phyloP scores from a whole-genome alignment of 306 rosid species.

The Elaeagnus macrophylla region DNA sequence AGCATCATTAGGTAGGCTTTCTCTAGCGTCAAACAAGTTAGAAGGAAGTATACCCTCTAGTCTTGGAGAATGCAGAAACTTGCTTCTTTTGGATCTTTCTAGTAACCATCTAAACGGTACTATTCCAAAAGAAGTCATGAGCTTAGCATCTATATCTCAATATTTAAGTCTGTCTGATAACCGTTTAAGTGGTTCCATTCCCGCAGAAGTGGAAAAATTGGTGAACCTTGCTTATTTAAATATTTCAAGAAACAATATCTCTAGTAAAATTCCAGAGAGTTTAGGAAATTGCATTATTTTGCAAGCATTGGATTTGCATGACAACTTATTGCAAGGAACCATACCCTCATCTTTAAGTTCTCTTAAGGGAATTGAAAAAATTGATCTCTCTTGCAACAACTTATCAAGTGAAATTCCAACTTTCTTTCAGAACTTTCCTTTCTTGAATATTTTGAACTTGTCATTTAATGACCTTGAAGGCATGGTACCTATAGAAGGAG shows the following conservation, averaged over 20 bases:
- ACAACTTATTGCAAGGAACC: constrained; percentile 16
- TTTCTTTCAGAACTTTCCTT: not conserved
- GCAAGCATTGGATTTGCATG: constrained; percentile 3
- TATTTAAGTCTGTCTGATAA: constrained; percentile 15
- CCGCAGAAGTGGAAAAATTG: constrained; percentile 11
- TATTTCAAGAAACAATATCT: constrained; percentile 18
- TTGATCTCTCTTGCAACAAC: constrained; percentile 25
- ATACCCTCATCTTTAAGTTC: constrained; percentile 13
- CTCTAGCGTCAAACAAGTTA: not conserved
- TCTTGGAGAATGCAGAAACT: constrained; percentile 5
- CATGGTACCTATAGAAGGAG: constrained; percentile 13
- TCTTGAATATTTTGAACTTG: constrained; percentile 5
- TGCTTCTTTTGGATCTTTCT: constrained; percentile 1
- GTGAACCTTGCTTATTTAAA: constrained; percentile 4
- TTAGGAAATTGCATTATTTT: constrained; percentile 13
- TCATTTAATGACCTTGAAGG: constrained; percentile 28
- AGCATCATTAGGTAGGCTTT: not conserved
- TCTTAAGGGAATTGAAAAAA: constrained; percentile 8
- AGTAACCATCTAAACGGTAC: constrained; percentile 17
- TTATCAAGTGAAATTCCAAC: constrained; percentile 14
- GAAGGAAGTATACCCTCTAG: constrained; percentile 12
- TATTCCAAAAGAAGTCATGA: constrained; percentile 15
- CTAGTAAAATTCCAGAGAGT: constrained; percentile 13
- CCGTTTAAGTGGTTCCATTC: constrained; percentile 18
- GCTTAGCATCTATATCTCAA: constrained; percentile 8